phyloP scores from a whole-genome alignment of 2,329 filamentous ascomycete species.

The Exophiala calicioides region DNA sequence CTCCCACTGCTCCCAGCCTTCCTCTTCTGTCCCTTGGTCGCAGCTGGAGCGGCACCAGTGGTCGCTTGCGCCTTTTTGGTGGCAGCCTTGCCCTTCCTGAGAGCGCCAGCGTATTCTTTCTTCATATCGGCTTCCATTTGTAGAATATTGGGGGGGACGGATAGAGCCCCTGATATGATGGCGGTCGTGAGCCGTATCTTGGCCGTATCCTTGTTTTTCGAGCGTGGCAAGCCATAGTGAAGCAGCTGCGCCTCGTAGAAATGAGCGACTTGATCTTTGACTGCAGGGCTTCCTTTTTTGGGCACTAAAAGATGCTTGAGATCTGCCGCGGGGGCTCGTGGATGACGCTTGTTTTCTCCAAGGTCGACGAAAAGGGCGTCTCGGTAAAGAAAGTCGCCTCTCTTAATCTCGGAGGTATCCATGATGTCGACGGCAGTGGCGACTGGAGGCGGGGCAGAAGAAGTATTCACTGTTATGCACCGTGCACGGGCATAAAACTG shows the following conservation, averaged over 20 bases:
- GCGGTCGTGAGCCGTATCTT: slow-evolving; percentile 62
- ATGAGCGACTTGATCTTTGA: slow-evolving; percentile 57
- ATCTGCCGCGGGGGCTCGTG: slow-evolving; percentile 48
- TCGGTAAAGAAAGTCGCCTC: slow-evolving; percentile 25
- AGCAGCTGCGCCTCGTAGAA: slow-evolving; percentile 65
- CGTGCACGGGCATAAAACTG: too few species aligned
- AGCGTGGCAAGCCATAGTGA: slow-evolving; percentile 61
- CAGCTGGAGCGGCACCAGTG: slow-evolving; percentile 2
- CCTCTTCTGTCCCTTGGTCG: slow-evolving; percentile 14
- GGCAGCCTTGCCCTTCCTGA: slow-evolving; percentile 43
- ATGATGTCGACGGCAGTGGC: too few species aligned
- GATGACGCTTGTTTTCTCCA: slow-evolving; percentile 48
- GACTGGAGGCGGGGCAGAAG: too few species aligned
- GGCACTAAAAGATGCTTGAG: slow-evolving; percentile 47
- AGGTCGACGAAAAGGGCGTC: slow-evolving; percentile 50
- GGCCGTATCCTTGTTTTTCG: slow-evolving; percentile 60
- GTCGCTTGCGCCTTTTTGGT: slow-evolving; percentile 8
- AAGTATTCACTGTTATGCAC: too few species aligned
- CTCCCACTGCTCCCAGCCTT: slow-evolving; percentile 3
- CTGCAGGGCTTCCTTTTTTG: slow-evolving; percentile 9
- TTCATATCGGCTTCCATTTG: slow-evolving; percentile 58
- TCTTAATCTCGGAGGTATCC: slow-evolving; percentile 15
- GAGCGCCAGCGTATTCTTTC: slow-evolving; percentile 53
- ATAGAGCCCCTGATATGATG: slow-evolving; percentile 50
- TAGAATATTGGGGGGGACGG: slow-evolving; percentile 51